These are phyloP conservation scores for Exophiala aquamarina DNA, from an alignment of 2,329 filamentous ascomycete species.

Conservation along the genomic window DNA sequence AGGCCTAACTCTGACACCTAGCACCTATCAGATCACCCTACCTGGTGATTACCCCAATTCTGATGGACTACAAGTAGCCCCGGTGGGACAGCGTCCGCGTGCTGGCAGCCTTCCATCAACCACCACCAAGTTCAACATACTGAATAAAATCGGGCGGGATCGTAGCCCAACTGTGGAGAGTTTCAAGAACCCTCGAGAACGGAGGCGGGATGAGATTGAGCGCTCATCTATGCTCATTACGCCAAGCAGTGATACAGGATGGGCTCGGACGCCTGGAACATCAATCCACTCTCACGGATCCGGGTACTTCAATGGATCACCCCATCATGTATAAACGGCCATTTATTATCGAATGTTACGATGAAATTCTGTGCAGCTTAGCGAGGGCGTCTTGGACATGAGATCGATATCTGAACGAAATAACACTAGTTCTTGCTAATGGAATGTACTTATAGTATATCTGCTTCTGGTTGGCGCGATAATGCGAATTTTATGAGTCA, in stretches of 20 bases:
- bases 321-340: too few species aligned
- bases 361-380: too few species aligned
- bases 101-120: slow-evolving; percentile 21
- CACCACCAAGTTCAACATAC: slow-evolving; percentile 18
- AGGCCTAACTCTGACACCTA: slow-evolving; percentile 28
- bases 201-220: slow-evolving; percentile 26
- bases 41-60: slow-evolving; percentile 17
- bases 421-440: too few species aligned
- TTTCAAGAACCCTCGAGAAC: slow-evolving; percentile 24
- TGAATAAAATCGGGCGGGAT: slow-evolving; percentile 15
- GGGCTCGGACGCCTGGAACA: slow-evolving; percentile 12
- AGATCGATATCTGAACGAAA: too few species aligned
- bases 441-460: too few species aligned
- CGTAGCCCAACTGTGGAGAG: slow-evolving; percentile 18
- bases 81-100: slow-evolving; percentile 12
- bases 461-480: too few species aligned
- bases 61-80: slow-evolving; percentile 9
- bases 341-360: too few species aligned
- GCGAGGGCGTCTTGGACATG: too few species aligned
- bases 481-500: too few species aligned
- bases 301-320: too few species aligned
- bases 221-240: slow-evolving; percentile 17
- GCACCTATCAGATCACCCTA: slow-evolving; percentile 33
- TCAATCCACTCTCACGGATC: not conserved
- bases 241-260: slow-evolving; percentile 9